phyloP scores from a whole-genome alignment of 1,139 yeast genomes.

The Diutina sp. region DNA sequence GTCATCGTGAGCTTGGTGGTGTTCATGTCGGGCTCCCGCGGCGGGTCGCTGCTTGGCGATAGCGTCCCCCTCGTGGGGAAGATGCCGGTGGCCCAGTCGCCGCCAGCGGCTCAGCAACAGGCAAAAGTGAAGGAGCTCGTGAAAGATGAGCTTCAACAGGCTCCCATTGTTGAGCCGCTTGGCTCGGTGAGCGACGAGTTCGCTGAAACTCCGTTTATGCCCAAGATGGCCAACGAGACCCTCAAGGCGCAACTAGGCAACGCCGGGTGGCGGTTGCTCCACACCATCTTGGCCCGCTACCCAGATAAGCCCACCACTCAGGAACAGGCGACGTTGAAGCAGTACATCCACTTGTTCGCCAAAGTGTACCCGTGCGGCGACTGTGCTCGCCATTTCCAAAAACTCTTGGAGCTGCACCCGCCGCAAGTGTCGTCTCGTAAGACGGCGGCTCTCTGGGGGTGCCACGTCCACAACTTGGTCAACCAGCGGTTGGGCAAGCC shows the following conservation, averaged over 20 bases:
- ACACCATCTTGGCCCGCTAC: slow-evolving; percentile 81
- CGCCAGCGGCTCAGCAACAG: neutral
- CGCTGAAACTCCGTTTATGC: slow-evolving; percentile 61
- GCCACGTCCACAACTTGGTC: slow-evolving; percentile 69
- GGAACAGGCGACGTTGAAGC: slow-evolving; percentile 49
- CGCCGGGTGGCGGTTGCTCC: slow-evolving; percentile 80
- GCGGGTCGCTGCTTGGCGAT: slow-evolving; percentile 13
- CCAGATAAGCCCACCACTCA: slow-evolving; percentile 65
- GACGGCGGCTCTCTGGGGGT: slow-evolving; percentile 92
- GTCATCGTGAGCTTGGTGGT: slow-evolving; percentile 14
- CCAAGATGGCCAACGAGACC: slow-evolving; percentile 59
- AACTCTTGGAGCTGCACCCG: slow-evolving; percentile 56
- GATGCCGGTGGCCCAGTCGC: neutral
- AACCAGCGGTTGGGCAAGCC: slow-evolving; percentile 61
- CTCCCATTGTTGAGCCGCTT: neutral
- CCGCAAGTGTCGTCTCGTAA: slow-evolving; percentile 74
- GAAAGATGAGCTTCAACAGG: neutral
- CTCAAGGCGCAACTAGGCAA: slow-evolving; percentile 66
- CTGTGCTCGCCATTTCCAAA: slow-evolving; percentile 84
- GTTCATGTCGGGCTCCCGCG: slow-evolving; percentile 14
- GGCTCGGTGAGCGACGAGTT: slow-evolving; percentile 7
- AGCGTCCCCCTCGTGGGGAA: slow-evolving; percentile 12
- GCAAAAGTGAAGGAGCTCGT: neutral
- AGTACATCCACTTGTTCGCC: slow-evolving; percentile 46
- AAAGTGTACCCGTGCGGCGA: slow-evolving; percentile 90